Base-by-base conservation (phyloP, 106 monocot species). In the Alisma plantagoaquatica region DNA sequence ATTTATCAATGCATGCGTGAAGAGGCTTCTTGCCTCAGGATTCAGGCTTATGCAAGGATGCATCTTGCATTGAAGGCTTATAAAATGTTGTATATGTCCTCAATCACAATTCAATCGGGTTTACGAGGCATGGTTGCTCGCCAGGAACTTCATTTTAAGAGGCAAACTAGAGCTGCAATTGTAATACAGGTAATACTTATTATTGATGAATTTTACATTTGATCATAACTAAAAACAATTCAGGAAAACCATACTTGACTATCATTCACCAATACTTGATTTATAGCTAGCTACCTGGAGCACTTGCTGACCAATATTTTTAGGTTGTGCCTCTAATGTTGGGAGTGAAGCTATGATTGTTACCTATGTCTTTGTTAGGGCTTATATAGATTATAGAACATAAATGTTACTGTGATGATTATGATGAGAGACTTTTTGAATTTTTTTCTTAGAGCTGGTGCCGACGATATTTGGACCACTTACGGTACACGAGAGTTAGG, bases 71-170 rank as follows among this genome's bases (percentile, higher is more conserved):
- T 65, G 53, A 78, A 75, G 54, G 31, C 44, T 49, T 87, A 87
- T 66, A 78, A 31, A 12, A 29, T 56, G 17, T 48, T 82, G 38
- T 52, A 33, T 43, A 33, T 25, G 54, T 75, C 72, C 27, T 73
- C 78, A 26, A 57, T 78, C 65, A 49, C 35, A 3, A 78, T 87
- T 38, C 87, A 87, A 75, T 59, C 77, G 57, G 73, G 68, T 73
- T 56, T 87, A 11, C 87, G 82, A 44, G 81, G 82, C 4, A 87
- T 87, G 87, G 32, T 19, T 31, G 75, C 82, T 23, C 63, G 81
- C n/a, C 77, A 75, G 27, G 82, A 82, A 53, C 71, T 87, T 27
- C 57, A 53, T 35, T 78, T 72, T 51, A 82, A 59, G 62, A 53
- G 54, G 20, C 64, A 78, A 45, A 78, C 65, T 23, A 82, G 56